Evolutionary conservation across 495 filamentous ascomycete species (phyloP).

Genomic region (Penicillium bovifimosum): DNA sequence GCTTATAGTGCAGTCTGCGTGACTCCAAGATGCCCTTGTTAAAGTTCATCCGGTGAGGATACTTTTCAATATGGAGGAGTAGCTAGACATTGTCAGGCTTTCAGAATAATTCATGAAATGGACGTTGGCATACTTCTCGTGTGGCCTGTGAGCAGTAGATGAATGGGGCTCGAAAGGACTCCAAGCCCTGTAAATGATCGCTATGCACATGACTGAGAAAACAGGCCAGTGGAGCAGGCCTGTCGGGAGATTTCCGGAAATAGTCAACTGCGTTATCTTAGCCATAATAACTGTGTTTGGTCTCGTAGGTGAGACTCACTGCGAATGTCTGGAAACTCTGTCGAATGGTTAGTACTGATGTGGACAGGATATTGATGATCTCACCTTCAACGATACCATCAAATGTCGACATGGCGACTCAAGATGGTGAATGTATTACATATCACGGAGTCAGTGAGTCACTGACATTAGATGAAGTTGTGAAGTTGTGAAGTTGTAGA

Average conservation of each 20-base stretch:
- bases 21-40: conserved; percentile 70
- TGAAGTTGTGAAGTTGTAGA: background rate
- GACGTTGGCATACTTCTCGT: conserved; percentile 51
- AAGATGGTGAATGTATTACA: background rate
- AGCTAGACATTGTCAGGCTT: conserved; percentile 31
- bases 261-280: conserved; percentile 60
- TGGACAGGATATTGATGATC: conserved; percentile 6
- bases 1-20: conserved; percentile 62
- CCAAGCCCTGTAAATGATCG: conserved; percentile 82
- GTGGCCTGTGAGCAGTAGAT: conserved; percentile 88
- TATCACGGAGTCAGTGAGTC: no score
- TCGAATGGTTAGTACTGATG: conserved; percentile 9
- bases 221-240: conserved; percentile 66
- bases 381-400: conserved; percentile 60
- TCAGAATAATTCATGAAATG: background rate
- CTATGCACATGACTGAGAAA: conserved; percentile 93
- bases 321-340: conserved; percentile 40
- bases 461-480: no score
- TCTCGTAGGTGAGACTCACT: conserved; percentile 22
- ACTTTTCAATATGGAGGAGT: conserved; percentile 68
- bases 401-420: conserved; percentile 67
- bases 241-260: conserved; percentile 58
- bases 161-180: conserved; percentile 68
- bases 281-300: background rate
- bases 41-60: conserved; percentile 73